Percentiles rank a stretch among this genome's conserved stretches.
Evolutionary conservation across 352 stramenopile species (phyloP).

Genomic region (Thraustochytrium striatum): DNA sequence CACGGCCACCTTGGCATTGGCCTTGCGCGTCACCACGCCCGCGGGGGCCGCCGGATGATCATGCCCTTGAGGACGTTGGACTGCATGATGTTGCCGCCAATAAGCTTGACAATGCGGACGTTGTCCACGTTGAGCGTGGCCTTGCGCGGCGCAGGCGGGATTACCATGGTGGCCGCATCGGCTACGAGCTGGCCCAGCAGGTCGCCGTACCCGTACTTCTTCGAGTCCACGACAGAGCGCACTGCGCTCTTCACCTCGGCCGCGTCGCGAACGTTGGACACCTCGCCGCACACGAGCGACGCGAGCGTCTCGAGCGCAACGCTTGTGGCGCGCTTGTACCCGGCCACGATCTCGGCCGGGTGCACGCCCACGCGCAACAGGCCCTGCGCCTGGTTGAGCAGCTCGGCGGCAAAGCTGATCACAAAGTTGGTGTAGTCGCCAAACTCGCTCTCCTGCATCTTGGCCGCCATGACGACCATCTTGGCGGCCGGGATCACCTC

Average conservation of each 20-base stretch:
- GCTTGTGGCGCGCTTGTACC: conserved; percentile 91
- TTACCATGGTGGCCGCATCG: conserved; percentile 88
- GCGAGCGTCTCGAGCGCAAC: conserved; percentile 86
- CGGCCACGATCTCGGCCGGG: conserved; percentile 93
- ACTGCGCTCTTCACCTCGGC: conserved; percentile 80
- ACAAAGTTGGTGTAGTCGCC: conserved; percentile 81
- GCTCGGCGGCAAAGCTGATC: conserved; percentile 92
- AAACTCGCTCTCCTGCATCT: conserved; percentile 97
- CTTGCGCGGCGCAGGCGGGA: conserved; percentile 70
- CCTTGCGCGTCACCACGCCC: conserved; percentile 67
- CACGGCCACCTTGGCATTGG: conserved; percentile 90
- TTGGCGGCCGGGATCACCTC: conserved; percentile 97
- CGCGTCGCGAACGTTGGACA: conserved; percentile 74
- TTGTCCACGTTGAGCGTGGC: conserved; percentile 92
- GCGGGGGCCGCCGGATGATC: conserved; percentile 88
- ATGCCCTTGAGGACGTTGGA: conserved; percentile 95
- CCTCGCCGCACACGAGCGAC: conserved; percentile 68
- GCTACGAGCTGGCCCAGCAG: conserved; percentile 87
- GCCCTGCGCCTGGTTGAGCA: conserved; percentile 90
- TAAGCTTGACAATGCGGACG: conserved; percentile 95
- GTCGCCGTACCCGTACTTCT: conserved; percentile 94
- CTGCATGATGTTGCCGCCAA: conserved; percentile 88
- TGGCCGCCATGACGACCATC: conserved; percentile 93
- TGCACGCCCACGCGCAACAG: conserved; percentile 95
- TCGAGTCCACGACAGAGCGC: conserved; percentile 89